phyloP scores from a whole-genome alignment of 306 rosid genomes.

The Fragaria vesca region DNA sequence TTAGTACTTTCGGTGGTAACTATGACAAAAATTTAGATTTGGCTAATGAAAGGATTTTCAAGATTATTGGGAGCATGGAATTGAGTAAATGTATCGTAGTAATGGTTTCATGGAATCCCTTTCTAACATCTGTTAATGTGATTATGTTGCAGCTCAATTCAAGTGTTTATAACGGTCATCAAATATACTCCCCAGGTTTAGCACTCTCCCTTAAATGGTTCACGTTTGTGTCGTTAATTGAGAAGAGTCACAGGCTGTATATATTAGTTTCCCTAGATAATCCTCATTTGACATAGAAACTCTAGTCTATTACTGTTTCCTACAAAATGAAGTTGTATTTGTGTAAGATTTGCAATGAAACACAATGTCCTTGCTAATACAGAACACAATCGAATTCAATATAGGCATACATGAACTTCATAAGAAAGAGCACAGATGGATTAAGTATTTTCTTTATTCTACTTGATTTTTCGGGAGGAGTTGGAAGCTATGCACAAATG shows the following conservation, averaged over 20 bases:
- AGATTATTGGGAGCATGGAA: too few species aligned
- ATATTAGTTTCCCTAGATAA: not conserved
- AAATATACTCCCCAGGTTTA: slow-evolving; percentile 86
- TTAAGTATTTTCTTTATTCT: slow-evolving; percentile 72
- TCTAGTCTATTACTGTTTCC: not conserved
- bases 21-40: not conserved
- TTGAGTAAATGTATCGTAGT: too few species aligned
- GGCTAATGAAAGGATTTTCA: too few species aligned
- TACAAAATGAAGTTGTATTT: not conserved
- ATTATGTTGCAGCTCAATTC: slow-evolving; percentile 67
- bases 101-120: not conserved
- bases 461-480: slow-evolving; percentile 69
- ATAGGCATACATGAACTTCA: slow-evolving; percentile 76
- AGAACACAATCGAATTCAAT: slow-evolving; percentile 1
- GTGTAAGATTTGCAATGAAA: not conserved
- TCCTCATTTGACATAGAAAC: not conserved
- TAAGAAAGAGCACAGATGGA: slow-evolving; percentile 78
- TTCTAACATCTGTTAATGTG: slow-evolving; percentile 27
- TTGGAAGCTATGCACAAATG: slow-evolving; percentile 72
- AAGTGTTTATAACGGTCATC: slow-evolving; percentile 66
- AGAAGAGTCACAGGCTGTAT: not conserved
- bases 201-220: not conserved
- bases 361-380: not conserved
- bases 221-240: too few species aligned
- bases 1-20: not conserved